Conservation (phyloP, 2,329 filamentous ascomycete species). For the Fusarium sp. region DNA sequence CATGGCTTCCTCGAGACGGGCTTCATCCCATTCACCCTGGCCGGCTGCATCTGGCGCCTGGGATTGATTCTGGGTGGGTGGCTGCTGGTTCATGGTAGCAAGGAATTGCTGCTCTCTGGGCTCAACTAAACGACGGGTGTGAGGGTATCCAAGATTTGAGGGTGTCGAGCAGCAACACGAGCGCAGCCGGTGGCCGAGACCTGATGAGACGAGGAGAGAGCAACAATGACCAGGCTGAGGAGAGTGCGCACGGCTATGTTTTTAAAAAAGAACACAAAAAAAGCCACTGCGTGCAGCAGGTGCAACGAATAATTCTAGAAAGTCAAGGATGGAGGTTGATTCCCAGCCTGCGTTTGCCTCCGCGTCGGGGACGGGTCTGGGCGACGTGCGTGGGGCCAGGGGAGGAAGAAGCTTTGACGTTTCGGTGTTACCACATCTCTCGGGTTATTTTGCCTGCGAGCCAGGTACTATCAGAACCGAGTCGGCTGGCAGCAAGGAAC, state of each 20-base stretch:
- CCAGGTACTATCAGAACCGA: conserved; percentile 17
- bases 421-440: conserved; percentile 30
- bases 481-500: conserved; percentile 30
- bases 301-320: conserved; percentile 40
- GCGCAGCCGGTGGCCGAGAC: conserved; percentile 15
- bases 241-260: conserved; percentile 20
- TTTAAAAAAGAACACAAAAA: conserved; percentile 12
- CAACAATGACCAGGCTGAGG: conserved; percentile 12
- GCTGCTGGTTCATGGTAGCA: conserved; percentile 37
- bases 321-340: conserved; percentile 19
- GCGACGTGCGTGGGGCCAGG: conserved; percentile 40
- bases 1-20: conserved; percentile 61
- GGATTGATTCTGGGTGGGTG: conserved; percentile 28
- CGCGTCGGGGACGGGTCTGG: conserved; percentile 22
- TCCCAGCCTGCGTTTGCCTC: conserved; percentile 5
- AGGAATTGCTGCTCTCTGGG: conserved; percentile 11
- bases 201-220: conserved; percentile 13
- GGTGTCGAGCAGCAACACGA: conserved; percentile 30
- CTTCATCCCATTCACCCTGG: conserved; percentile 59
- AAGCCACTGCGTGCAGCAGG: conserved; percentile 8
- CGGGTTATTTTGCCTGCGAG: conserved; percentile 18
- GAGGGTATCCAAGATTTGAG: conserved; percentile 18
- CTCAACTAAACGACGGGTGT: not conserved
- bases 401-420: conserved; percentile 41
- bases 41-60: conserved; percentile 35